These are phyloP conservation scores for Coemansia asiatica DNA, from an alignment of 192 early-diverging fungal genomes.

Conservation along the genomic window DNA sequence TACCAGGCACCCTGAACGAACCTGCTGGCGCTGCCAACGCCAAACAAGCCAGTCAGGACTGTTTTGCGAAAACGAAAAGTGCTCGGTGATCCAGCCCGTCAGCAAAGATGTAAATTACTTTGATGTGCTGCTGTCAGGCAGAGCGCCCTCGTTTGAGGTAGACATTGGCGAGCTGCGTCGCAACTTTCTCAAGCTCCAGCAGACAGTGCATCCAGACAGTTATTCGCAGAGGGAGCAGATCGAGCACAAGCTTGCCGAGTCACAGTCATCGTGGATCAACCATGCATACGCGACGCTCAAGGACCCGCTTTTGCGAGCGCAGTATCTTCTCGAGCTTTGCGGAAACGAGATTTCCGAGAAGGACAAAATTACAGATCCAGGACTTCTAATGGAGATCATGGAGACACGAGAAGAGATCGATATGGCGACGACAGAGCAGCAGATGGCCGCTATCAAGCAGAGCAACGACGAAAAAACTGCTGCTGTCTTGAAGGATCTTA, in stretches of 20 bases:
- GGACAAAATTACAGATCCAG: constrained; percentile 63
- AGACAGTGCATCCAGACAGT: constrained; percentile 83
- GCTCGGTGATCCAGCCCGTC: constrained; percentile 61
- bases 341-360: constrained; percentile 61
- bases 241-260: constrained; percentile 41
- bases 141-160: constrained; percentile 61
- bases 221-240: constrained; percentile 55
- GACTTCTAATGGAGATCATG: constrained; percentile 83
- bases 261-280: constrained; percentile 81
- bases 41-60: constrained; percentile 45
- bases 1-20: not conserved
- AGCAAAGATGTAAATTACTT: constrained; percentile 58
- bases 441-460: constrained; percentile 60
- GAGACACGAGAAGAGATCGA: constrained; percentile 76
- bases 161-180: constrained; percentile 61
- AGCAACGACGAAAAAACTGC: constrained; percentile 62
- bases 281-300: constrained; percentile 79
- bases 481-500: constrained; percentile 31
- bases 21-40: constrained; percentile 67
- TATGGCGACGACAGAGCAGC: constrained; percentile 62
- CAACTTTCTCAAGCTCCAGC: constrained; percentile 75
- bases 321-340: constrained; percentile 72
- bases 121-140: constrained; percentile 57
- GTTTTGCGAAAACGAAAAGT: constrained; percentile 62
- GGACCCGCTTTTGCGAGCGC: constrained; percentile 77